Evolutionary conservation across 2,329 filamentous ascomycete species (phyloP).

Genomic region (Colletotrichum tamarilloi): DNA sequence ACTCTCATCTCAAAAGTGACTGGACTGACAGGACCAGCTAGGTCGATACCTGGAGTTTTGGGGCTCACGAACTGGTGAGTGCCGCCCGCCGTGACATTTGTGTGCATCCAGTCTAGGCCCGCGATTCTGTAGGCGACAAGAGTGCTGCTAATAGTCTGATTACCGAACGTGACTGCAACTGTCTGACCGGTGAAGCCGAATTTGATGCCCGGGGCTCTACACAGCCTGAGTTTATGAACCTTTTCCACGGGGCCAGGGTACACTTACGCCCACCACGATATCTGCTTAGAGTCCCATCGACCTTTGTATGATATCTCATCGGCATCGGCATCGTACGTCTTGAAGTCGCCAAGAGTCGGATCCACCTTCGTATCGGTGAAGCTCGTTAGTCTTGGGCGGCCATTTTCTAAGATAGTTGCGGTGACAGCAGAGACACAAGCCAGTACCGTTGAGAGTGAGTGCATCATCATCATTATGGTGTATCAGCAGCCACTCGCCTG

Average conservation of each 20-base stretch:
- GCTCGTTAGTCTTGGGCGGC: constrained; percentile 52
- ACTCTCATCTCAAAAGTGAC: constrained; percentile 68
- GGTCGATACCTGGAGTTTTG: constrained; percentile 55
- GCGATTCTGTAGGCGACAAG: constrained; percentile 68
- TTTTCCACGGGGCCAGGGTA: neutral
- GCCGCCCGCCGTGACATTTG: constrained; percentile 66
- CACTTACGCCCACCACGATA: constrained; percentile 70
- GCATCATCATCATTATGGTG: constrained; percentile 9
- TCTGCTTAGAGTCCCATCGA: constrained; percentile 69
- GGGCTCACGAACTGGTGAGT: constrained; percentile 66
- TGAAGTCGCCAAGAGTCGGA: constrained; percentile 45
- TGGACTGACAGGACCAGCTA: constrained; percentile 54
- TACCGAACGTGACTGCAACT: constrained; percentile 65
- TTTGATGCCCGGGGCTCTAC: constrained; percentile 63
- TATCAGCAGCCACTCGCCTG: neutral
- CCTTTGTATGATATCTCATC: constrained; percentile 71
- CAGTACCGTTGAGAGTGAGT: constrained; percentile 35
- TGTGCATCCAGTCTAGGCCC: constrained; percentile 70
- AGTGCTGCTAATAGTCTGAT: constrained; percentile 58
- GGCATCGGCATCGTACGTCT: constrained; percentile 61
- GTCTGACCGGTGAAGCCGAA: constrained; percentile 65
- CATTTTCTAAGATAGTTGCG: constrained; percentile 52
- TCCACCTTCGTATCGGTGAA: constrained; percentile 54
- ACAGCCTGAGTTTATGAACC: constrained; percentile 7
- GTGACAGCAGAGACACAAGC: constrained; percentile 37